Evolutionary conservation across 2,329 filamentous ascomycete species (phyloP), one percentile per base, ranked within the genome.

Genomic region (Pyrenochaeta sp.): DNA sequence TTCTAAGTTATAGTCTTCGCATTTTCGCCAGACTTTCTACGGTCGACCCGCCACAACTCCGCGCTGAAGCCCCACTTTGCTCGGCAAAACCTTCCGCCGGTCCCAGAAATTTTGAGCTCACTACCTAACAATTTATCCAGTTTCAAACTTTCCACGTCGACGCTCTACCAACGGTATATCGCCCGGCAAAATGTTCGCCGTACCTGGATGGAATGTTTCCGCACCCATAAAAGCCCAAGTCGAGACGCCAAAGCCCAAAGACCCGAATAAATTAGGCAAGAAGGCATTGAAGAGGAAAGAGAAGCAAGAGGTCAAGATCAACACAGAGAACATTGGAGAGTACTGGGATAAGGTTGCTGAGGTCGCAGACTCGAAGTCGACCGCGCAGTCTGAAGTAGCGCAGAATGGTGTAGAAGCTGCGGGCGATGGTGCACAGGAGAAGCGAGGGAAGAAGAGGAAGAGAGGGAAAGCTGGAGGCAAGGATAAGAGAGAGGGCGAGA

Each of bases 171-270:
- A n/a, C 20, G 27, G 11, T 20, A 31, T 5, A 42, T 23, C 6
- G 15, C 10, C 39, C 41, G 37, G 40, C 15, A 57, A 29, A 2
- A 94, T 98, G 94, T 98, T 98, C 76, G 89, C 92, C 9, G 93
- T 98, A 27, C 90, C 91, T 69, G 95, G 95, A 64, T 97, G 94
- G 93, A 91, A 91, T 33, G 83, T 97, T 31, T 86, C 91, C 50
- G 84, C 88, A 57, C 85, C 87, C 46, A 85, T 96, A 60, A 92
- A 91, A 76, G 77, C 86, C 27, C 91, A 97, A 77, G 83, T 80
- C 15, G 79, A 83, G 56, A 69, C 69, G 56, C 69, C 72, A 15
- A 72, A 71, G 43, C 56, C 66, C 1, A 67, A 66, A 51, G 66
- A 70, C 29, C 66, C 71, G 60, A 75, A 71, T 41, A 80, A 75